phyloP scores from a whole-genome alignment of 73 alveolate species.

The Breviolum minutum region DNA sequence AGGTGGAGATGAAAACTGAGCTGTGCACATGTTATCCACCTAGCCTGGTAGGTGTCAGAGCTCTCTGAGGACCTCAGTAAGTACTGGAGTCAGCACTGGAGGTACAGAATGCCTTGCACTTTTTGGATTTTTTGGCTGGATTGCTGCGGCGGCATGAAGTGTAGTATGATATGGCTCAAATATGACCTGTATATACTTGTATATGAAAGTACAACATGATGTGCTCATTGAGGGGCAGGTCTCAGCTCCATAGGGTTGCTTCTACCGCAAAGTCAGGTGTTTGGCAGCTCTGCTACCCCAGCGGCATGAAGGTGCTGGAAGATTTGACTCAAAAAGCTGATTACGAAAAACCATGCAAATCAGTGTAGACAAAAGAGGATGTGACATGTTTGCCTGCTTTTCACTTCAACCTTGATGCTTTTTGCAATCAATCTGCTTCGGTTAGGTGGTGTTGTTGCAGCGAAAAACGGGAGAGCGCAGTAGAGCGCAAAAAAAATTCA shows the following conservation, averaged over 20 bases:
- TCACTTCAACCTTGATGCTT: no score
- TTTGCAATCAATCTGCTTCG: not conserved
- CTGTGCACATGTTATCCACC: no score
- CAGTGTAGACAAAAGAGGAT: no score
- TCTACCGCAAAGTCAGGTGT: constrained; percentile 22
- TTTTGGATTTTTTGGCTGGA: no score
- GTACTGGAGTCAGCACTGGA: constrained; percentile 33
- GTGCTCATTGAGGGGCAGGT: not conserved
- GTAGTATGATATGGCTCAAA: no score
- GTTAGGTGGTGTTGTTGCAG: constrained; percentile 18
- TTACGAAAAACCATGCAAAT: no score
- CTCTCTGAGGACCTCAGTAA: constrained; percentile 9
- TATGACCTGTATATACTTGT: no score
- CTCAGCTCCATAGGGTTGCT: not conserved
- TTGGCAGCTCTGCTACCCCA: constrained; percentile 58
- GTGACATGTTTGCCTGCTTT: no score
- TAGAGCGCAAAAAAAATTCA: no score
- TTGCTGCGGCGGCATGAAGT: no score
- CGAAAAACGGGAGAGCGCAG: not conserved
- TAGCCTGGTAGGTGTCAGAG: not conserved
- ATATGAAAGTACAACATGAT: not conserved
- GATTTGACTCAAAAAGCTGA: no score
- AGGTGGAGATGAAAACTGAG: not conserved
- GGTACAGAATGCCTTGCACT: not conserved
- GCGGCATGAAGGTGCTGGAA: constrained; percentile 22